Conservation (phyloP, 2,329 filamentous ascomycete genomes). For the Thermothelomyces thermophilus region DNA sequence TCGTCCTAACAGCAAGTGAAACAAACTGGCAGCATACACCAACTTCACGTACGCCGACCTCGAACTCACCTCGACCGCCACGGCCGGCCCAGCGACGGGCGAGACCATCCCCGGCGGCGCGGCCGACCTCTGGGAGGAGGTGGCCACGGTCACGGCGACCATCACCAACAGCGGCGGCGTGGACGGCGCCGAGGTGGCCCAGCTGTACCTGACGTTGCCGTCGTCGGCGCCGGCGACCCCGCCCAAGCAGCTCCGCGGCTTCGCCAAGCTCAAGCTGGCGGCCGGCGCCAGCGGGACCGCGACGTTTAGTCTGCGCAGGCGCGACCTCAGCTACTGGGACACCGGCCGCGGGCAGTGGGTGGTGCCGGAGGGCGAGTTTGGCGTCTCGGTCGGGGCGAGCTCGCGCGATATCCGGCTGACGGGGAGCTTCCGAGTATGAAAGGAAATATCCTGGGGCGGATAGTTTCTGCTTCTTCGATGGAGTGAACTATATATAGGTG, state of each 20-base stretch:
- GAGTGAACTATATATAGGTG: not conserved
- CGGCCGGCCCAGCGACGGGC: conserved; percentile 36
- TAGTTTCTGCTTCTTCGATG: not conserved
- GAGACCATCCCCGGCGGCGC: conserved; percentile 37
- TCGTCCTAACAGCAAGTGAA: not conserved
- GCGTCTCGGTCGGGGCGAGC: conserved; percentile 39
- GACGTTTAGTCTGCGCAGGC: conserved; percentile 47
- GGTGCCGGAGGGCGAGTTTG: conserved; percentile 40
- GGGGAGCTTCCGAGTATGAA: conserved; percentile 26
- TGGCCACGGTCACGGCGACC: conserved; percentile 48
- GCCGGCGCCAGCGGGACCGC: conserved; percentile 42
- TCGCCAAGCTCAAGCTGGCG: conserved; percentile 50
- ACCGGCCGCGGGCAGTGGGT: conserved; percentile 53
- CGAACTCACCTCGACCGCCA: conserved; percentile 33
- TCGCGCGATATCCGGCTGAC: conserved; percentile 40
- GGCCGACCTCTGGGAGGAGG: conserved; percentile 39
- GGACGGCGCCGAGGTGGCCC: conserved; percentile 58
- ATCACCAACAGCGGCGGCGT: conserved; percentile 59
- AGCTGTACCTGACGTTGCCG: conserved; percentile 49
- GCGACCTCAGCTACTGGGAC: conserved; percentile 62
- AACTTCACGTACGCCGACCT: conserved; percentile 56
- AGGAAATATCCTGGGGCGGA: not conserved
- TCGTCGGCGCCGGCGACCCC: conserved; percentile 35
- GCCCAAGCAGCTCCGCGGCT: conserved; percentile 52
- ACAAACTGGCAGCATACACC: conserved; percentile 50